Conservation (phyloP, 768 basidiomycete genomes). For the Peribolospora kevripleyi region DNA sequence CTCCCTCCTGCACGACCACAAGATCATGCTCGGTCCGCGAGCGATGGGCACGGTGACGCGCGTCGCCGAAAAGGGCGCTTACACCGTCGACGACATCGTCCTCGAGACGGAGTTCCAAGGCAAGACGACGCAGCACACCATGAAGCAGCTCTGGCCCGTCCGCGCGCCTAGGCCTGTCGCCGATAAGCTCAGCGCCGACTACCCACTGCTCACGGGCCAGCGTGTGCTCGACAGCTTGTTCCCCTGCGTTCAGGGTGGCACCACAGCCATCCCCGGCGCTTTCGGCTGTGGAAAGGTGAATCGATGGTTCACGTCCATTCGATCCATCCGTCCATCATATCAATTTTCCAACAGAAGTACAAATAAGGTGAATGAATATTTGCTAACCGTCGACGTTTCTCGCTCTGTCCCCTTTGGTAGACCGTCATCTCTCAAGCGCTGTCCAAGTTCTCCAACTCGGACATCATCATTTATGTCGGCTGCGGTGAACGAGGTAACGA, state of each 20-base stretch:
- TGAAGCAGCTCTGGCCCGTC: constrained; percentile 99
- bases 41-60: constrained; percentile 84
- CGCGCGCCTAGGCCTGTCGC: constrained; percentile 84
- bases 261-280: constrained; percentile 92
- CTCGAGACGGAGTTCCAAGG: constrained; percentile 96
- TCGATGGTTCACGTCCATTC: neutral
- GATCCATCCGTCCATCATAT: no score
- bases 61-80: constrained; percentile 82
- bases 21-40: constrained; percentile 83
- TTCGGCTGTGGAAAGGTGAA: constrained; percentile 76
- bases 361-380: neutral
- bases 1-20: constrained; percentile 85
- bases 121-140: constrained; percentile 68
- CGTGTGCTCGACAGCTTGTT: constrained; percentile 90
- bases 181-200: constrained; percentile 84
- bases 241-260: constrained; percentile 93
- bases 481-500: constrained; percentile 98
- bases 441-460: constrained; percentile 96
- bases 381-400: neutral
- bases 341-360: no score
- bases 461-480: constrained; percentile 96
- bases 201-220: constrained; percentile 82
- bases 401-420: constrained; percentile 17
- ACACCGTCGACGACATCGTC: constrained; percentile 74
- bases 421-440: constrained; percentile 95